Evolutionary conservation across 1,284 basidiomycete genomes (phyloP), one percentile per base, ranked within the genome.

Genomic region (Ustilago loliicola): DNA sequence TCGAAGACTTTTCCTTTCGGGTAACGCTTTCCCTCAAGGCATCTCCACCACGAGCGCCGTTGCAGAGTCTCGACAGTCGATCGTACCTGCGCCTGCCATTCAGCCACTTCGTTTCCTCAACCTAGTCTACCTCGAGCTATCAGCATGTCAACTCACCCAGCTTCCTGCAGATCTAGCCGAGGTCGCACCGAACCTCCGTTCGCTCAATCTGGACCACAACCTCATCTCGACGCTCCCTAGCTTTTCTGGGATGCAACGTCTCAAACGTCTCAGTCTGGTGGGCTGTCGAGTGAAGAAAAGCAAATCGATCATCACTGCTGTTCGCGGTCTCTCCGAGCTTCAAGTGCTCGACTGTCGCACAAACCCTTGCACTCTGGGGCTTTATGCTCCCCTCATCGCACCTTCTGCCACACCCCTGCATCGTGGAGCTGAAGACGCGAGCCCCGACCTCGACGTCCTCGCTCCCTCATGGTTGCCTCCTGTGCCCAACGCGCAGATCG

Each of bases 1-100:
- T 78, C 95, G 95, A 88, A 91, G 96, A 54, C 88, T 99, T 81
- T 99, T 98, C 89, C 90, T 98, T 59, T 96, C 94, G 71, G 95
- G 95, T 92, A 88, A 87, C 91, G 89, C 83, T 4, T 72, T 86
- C 30, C 80, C 72, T 0, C 66, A 66, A n/a, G 69, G 71, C 3
- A 73, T 73, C 56, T 54, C 66, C 23, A 62, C 40, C 3, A 48
- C 45, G n/a, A 52, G 17, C 19, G 19, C 59, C 6, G n/a, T 51
- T 2, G 30, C 8, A 25, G 60, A 72, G 8, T 23, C 42, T 4
- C 61, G 52, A 42, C 61, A 66, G 54, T 60, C 53, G 13, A 58
- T 65, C 32, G 34, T 50, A 19, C 38, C 68, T 0, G 25, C 63
- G 7, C 27, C 57, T 40, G 50, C 30, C 62, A 23, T 17, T 54